Conservation (phyloP, 306 rosid species). For the Adenanthera pavonina region DNA sequence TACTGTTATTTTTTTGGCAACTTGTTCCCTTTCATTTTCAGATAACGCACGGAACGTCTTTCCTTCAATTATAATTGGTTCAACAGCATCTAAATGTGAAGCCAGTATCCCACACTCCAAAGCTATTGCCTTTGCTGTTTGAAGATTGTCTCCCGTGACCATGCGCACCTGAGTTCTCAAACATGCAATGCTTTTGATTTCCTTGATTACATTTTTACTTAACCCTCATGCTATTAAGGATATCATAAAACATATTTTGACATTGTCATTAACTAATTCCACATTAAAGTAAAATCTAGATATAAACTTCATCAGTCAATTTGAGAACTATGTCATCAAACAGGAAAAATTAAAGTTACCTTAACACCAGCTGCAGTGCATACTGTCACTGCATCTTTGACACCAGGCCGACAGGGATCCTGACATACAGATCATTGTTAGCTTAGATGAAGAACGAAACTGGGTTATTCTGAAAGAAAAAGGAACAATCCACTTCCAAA, state of each 20-base stretch:
- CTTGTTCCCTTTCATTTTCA: conserved; percentile 79
- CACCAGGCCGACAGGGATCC: conserved; percentile 98
- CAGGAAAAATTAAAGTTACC: conserved; percentile 55
- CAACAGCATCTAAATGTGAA: conserved; percentile 69
- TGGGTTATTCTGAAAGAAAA: conserved; percentile 21
- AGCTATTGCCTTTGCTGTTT: conserved; percentile 95
- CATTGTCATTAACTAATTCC: conserved; percentile 23
- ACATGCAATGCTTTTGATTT: conserved; percentile 33
- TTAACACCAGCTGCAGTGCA: conserved; percentile 92
- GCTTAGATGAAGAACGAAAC: conserved; percentile 29
- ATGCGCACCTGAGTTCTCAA: conserved; percentile 76
- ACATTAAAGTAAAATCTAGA: conserved; percentile 2
- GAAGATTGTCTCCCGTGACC: conserved; percentile 98
- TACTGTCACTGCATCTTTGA: conserved; percentile 74
- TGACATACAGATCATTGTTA: conserved; percentile 41
- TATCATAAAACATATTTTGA: conserved; percentile 28
- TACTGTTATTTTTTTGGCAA: conserved; percentile 75
- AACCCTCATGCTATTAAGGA: conserved; percentile 24
- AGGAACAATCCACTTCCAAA: conserved; percentile 17
- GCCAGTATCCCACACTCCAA: conserved; percentile 91
- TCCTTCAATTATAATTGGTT: conserved; percentile 89
- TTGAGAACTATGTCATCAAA: conserved; percentile 32
- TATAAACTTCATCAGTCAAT: conserved; percentile 16
- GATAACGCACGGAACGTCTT: conserved; percentile 75
- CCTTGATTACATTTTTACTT: conserved; percentile 28